Conservation (phyloP, 2,329 filamentous ascomycete genomes). For the Cordyceps pruinosa region DNA sequence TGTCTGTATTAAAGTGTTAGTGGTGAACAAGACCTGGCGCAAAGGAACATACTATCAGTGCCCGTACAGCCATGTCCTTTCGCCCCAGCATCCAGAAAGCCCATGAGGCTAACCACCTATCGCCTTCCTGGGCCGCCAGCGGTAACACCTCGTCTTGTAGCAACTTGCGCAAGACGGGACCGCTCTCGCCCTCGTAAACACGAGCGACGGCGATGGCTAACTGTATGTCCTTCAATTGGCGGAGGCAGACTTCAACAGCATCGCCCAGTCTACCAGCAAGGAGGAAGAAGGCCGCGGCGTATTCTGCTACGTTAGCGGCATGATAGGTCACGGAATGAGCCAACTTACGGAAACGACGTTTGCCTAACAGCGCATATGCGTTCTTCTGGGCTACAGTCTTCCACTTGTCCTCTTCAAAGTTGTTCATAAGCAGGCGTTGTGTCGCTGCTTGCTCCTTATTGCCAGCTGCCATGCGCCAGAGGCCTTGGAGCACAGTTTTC, state of each 20-base stretch:
- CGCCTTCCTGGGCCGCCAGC: slow-evolving; percentile 70
- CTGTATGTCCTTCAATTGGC: slow-evolving; percentile 81
- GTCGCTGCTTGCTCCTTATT: slow-evolving; percentile 80
- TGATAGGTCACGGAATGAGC: not conserved
- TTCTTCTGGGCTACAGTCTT: slow-evolving; percentile 88
- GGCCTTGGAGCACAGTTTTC: slow-evolving; percentile 79
- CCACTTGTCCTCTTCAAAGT: slow-evolving; percentile 84
- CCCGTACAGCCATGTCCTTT: slow-evolving; percentile 75
- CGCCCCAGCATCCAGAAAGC: slow-evolving; percentile 86
- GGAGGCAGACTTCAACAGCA: slow-evolving; percentile 78
- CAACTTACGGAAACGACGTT: slow-evolving; percentile 68
- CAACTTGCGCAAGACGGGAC: slow-evolving; percentile 64
- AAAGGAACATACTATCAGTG: slow-evolving; percentile 61
- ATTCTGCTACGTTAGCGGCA: slow-evolving; percentile 51
- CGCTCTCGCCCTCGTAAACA: slow-evolving; percentile 80
- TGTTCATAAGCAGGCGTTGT: slow-evolving; percentile 73
- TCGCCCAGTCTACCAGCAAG: slow-evolving; percentile 79
- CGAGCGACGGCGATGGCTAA: slow-evolving; percentile 82
- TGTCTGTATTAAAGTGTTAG: slow-evolving; percentile 42
- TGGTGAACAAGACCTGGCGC: not conserved
- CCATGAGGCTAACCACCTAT: slow-evolving; percentile 93
- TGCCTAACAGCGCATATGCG: slow-evolving; percentile 89
- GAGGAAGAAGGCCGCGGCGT: slow-evolving; percentile 92
- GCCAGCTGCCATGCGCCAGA: slow-evolving; percentile 94
- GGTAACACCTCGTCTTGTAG: slow-evolving; percentile 74